These are phyloP conservation scores for Cucurbita moschata DNA, from an alignment of 306 rosid species.

Conservation along the genomic window DNA sequence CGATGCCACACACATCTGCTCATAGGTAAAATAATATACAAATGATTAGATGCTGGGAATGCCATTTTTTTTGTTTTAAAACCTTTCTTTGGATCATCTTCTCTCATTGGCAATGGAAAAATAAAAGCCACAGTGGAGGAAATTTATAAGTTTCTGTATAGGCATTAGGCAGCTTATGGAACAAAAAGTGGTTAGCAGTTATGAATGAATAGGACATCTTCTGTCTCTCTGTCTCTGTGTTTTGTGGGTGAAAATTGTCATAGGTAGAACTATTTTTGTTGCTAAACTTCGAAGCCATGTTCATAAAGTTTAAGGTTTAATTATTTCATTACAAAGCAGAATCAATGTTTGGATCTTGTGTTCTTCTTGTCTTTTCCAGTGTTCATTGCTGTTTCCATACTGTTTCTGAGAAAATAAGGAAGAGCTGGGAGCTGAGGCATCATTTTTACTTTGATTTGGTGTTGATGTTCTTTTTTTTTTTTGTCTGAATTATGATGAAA, in stretches of 20 bases:
- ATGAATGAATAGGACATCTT: constrained; percentile 2
- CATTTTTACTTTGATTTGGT: background rate
- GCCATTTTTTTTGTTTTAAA: background rate
- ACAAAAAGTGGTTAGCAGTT: constrained; percentile 1
- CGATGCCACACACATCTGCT: constrained; percentile 56
- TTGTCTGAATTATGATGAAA: background rate
- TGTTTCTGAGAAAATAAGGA: background rate
- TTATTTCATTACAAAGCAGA: background rate
- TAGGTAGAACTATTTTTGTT: background rate
- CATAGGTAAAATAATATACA: constrained; percentile 53
- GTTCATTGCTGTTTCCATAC: background rate
- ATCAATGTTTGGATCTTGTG: background rate
- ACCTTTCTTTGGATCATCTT: background rate
- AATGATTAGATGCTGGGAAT: constrained; percentile 27
- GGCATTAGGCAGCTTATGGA: constrained; percentile 2
- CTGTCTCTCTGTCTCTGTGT: background rate
- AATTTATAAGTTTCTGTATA: constrained; percentile 2
- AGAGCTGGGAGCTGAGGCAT: background rate
- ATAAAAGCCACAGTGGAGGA: constrained; percentile 1
- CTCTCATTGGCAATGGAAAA: background rate
- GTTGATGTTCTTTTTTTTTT: background rate
- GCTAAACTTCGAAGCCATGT: background rate
- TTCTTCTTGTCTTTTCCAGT: background rate
- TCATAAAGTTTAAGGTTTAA: background rate
- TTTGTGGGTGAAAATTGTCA: background rate